Percentiles rank a stretch among this genome's conserved stretches.
Evolutionary conservation across 176 grass and related monocot species (phyloP).

Genomic region (Eragrostis curvula): DNA sequence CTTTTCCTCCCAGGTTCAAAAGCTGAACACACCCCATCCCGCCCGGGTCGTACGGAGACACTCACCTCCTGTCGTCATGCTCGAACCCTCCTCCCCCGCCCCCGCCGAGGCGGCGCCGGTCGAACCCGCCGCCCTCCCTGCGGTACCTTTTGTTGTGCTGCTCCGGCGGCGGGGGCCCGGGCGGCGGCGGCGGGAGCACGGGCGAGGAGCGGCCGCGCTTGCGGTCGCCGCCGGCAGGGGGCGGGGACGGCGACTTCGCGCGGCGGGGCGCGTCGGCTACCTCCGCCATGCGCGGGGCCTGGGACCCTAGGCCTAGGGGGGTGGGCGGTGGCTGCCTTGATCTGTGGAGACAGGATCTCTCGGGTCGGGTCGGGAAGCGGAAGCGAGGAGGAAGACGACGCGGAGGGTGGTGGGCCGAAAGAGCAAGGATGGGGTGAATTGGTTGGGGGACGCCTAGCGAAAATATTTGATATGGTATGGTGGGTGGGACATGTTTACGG

Average conservation of each 20-base stretch:
- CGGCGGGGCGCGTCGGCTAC: constrained; percentile 55
- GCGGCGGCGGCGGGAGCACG: constrained; percentile 61
- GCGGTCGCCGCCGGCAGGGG: constrained; percentile 32
- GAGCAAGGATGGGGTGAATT: neutral
- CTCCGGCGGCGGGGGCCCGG: constrained; percentile 54
- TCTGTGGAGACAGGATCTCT: constrained; percentile 33
- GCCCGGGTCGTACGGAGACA: neutral
- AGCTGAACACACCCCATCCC: constrained; percentile 19
- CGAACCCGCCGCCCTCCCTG: constrained; percentile 74
- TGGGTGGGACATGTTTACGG: neutral
- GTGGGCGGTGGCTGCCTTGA: constrained; percentile 1
- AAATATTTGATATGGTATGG: neutral
- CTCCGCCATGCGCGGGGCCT: constrained; percentile 73
- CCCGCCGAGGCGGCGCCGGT: constrained; percentile 72
- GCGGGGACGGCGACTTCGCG: constrained; percentile 24
- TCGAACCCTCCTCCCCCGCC: constrained; percentile 50
- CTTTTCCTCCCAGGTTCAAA: neutral
- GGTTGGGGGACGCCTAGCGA: constrained; percentile 11
- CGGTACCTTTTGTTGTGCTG: constrained; percentile 63
- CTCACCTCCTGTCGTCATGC: constrained; percentile 72
- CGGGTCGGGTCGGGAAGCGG: constrained; percentile 28
- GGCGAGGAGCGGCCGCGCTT: constrained; percentile 66
- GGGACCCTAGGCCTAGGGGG: neutral
- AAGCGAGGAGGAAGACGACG: neutral
- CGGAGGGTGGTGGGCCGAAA: neutral